Evolutionary conservation across 2,329 filamentous ascomycete genomes (phyloP).

Genomic region (Pseudogymnoascus pannorum): DNA sequence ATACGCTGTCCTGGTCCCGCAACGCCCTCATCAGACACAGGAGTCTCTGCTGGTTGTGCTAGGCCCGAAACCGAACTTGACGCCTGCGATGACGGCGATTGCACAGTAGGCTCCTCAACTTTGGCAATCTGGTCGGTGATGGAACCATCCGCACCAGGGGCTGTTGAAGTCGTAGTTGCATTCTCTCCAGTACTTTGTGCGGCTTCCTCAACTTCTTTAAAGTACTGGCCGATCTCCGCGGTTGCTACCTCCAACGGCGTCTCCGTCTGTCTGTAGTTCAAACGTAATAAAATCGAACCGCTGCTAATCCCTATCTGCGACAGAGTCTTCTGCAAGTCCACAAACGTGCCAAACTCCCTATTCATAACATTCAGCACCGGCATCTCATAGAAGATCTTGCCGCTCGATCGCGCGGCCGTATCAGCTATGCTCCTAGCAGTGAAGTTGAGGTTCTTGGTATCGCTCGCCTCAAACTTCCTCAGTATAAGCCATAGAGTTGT

Average conservation of each 20-base stretch:
- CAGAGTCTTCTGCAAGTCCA: conserved; percentile 81
- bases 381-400: conserved; percentile 80
- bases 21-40: conserved; percentile 14
- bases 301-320: conserved; percentile 80
- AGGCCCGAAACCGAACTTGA: conserved; percentile 2
- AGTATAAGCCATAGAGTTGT: conserved; percentile 84
- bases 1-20: conserved; percentile 36
- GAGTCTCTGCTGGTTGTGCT: conserved; percentile 12
- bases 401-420: conserved; percentile 48
- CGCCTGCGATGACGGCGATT: conserved; percentile 9
- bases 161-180: conserved; percentile 9
- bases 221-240: conserved; percentile 69
- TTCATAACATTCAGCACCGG: conserved; percentile 81
- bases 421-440: conserved; percentile 74
- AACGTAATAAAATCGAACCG: conserved; percentile 69
- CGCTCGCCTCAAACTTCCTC: conserved; percentile 77
- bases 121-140: conserved; percentile 14
- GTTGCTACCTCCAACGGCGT: conserved; percentile 80
- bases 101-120: background rate
- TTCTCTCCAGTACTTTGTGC: background rate
- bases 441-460: conserved; percentile 62
- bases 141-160: conserved; percentile 13
- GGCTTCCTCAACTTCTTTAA: conserved; percentile 36
- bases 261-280: conserved; percentile 70
- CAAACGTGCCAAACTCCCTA: conserved; percentile 67